Evolutionary conservation across 371 early-diverging fungal species (phyloP), one percentile per base, ranked within the genome.

Genomic region (Lichtheimia corymbifera): DNA sequence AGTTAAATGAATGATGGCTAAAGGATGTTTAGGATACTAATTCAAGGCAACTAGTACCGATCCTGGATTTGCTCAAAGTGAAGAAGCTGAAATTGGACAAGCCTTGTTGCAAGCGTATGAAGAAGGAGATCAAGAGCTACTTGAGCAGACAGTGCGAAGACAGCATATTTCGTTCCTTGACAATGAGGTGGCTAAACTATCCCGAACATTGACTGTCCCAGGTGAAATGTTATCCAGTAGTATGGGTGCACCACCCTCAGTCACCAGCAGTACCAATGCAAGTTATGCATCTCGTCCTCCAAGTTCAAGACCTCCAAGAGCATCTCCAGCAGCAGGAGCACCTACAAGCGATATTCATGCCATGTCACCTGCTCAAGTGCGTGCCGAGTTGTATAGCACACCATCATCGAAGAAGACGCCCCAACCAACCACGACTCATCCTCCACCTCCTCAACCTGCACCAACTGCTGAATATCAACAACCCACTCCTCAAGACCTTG

Each of bases 101-200:
- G 73, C 74, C 17, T 68, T 96, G 56, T 55, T 94, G 47, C 85
- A 87, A 53, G 92, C 92, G 0, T 91, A 87, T 64, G 86, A 90
- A n/a, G 75, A 82, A 40, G 83, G 88, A 50, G 94, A 94, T 69
- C 89, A 91, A 62, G 83, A 81, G 27, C 63, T 80, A 47, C 71
- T 93, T 50, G 80, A 78, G 45, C 65, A 77, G 11, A 74, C 85
- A 0, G 82, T 87, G 4, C 70, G 80, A 43, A 75, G 82, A 35
- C 89, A 83, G 53, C 74, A 76, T 14, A 70, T 93, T 12, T 78
- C 83, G 7, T 92, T 88, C 65, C 66, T 94, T 25, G 93, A 94
- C 62, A 91, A 88, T 69, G 89, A 90, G 57, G 78, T 93, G 18
- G 83, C 83, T 24, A 78, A 82, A 22, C 68, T 85, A 24, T 84